Evolutionary conservation across 2,329 filamentous ascomycete genomes (phyloP).

Genomic region (Drechslerella stenobrocha): DNA sequence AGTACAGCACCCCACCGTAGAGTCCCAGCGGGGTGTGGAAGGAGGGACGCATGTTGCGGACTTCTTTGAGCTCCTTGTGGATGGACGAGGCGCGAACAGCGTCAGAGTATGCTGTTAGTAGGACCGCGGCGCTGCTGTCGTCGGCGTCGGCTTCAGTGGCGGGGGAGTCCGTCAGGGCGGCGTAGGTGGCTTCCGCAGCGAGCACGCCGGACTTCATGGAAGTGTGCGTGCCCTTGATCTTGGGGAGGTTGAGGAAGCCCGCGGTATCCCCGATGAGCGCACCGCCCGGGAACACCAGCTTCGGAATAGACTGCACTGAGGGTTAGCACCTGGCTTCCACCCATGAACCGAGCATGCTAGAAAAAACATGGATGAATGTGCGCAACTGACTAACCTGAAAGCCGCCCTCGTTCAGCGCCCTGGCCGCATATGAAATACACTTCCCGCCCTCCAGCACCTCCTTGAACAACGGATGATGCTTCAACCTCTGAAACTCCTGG

Average conservation of each 20-base stretch:
- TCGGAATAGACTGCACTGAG: slow-evolving; percentile 74
- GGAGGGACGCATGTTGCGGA: slow-evolving; percentile 95
- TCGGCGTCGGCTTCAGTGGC: slow-evolving; percentile 51
- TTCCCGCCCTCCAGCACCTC: slow-evolving; percentile 90
- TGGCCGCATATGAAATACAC: slow-evolving; percentile 93
- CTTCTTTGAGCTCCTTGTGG: slow-evolving; percentile 91
- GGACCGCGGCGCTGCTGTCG: slow-evolving; percentile 69
- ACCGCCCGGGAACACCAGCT: slow-evolving; percentile 92
- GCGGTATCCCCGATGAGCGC: slow-evolving; percentile 95
- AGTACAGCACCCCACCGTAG: slow-evolving; percentile 88
- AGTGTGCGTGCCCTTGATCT: slow-evolving; percentile 97
- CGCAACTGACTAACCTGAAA: slow-evolving; percentile 65
- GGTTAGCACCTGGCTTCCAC: not conserved
- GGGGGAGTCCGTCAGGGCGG: slow-evolving; percentile 65
- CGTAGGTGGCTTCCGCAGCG: slow-evolving; percentile 85
- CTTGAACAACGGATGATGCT: slow-evolving; percentile 90
- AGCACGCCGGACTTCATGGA: slow-evolving; percentile 98
- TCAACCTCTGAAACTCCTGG: slow-evolving; percentile 96
- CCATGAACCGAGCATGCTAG: not conserved
- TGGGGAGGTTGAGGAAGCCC: slow-evolving; percentile 94
- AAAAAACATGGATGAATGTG: not conserved
- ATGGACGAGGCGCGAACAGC: slow-evolving; percentile 80
- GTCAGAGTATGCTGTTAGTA: slow-evolving; percentile 93
- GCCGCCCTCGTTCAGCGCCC: slow-evolving; percentile 88
- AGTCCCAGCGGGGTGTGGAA: slow-evolving; percentile 87